Evolutionary conservation across 148 eudicot species (phyloP), one percentile per base, ranked within the genome.

Genomic region (Rhododendron griersonianum): DNA sequence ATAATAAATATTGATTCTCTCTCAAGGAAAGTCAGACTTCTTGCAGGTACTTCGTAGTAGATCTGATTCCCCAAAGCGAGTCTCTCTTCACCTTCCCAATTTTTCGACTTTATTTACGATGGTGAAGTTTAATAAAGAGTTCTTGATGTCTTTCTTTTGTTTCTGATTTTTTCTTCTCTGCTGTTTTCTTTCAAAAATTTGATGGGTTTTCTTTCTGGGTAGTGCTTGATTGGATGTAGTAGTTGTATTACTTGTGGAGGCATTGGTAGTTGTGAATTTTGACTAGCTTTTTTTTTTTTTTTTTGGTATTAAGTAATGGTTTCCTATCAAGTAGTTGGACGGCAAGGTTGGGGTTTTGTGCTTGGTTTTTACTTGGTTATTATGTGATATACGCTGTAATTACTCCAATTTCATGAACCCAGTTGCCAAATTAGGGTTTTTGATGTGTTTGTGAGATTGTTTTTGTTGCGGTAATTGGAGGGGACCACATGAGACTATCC

Each of bases 41-140:
- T 65, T 65, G 76, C 7, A 63, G 47, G 39, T 14, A 65, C 59
- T 44, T 37, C 53, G 33, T 47, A 82, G 84, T 47, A 83, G 84
- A 83, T 83, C 85, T 69, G 85, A 83, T 83, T 47, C 78, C 23
- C 7, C 47, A 28, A 83, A 69, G 61, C 48, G 48, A 47, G 63
- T 83, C 30, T 83, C 19, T 44, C 57, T 69, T 23, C 59, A n/a
- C 35, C 25, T 55, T 3, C 33, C 4, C 55, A 5, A 5, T 33
- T 25, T 67, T 11, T 21, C 0, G 7, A 18, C 21, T 53, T 59
- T 15, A 1, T 30, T 81, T 28, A 19, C 14, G 25, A 10, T 81
- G n/a, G 2, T 83, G 35, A 15, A 65, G 71, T 83, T 25, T 67
- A 82, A 6, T 9, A 65, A 83, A 67, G 57, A 18, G 8, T 83